Base-by-base conservation (phyloP, 2,329 filamentous ascomycete species). In the Apiospora arundinis region DNA sequence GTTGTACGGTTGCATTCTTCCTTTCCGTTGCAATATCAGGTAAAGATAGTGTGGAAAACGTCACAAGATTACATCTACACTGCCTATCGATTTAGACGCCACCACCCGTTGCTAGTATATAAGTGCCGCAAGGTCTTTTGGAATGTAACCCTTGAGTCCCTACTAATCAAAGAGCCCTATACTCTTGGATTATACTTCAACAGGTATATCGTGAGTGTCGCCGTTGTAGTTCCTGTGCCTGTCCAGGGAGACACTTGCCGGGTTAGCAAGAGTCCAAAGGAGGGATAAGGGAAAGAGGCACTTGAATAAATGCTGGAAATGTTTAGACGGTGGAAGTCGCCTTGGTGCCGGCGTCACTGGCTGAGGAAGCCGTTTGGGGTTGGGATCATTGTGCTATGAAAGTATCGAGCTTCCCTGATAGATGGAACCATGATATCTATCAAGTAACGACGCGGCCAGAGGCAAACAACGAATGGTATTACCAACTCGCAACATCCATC, bases 221-320 rank as follows among this genome's bases (percentile, higher is more conserved):
- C 84, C 86, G 69, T 79, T 83, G 79, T 80, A 86, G 73, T 86
- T 87, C 77, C 86, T 86, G 75, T 81, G 86, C 7, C 83, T 86
- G 67, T 25, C 25, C 67, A 37, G 7, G 1, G 18, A 18, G 16
- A 56, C 25, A 1, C 2, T 28, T 14, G 16, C 4, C 25, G 2
- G 14, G 25, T 28, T 18, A n/a, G n/a, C n/a, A n/a, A n/a, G n/a
- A n/a, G n/a, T n/a, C n/a, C n/a, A n/a, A n/a, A n/a, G n/a, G n/a
- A n/a, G n/a, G n/a, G n/a, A n/a, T n/a, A n/a, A n/a, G n/a, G n/a
- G n/a, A n/a, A n/a, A n/a, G n/a, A n/a, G n/a, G n/a, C n/a, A n/a
- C n/a, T n/a, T n/a, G n/a, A n/a, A n/a, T n/a, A n/a, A n/a, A n/a
- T n/a, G n/a, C n/a, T n/a, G 32, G 32, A 6, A 32, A 32, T 6